These are phyloP conservation scores for Hyaloscypha hepaticicola DNA, from an alignment of 495 filamentous ascomycete genomes.

Conservation along the genomic window DNA sequence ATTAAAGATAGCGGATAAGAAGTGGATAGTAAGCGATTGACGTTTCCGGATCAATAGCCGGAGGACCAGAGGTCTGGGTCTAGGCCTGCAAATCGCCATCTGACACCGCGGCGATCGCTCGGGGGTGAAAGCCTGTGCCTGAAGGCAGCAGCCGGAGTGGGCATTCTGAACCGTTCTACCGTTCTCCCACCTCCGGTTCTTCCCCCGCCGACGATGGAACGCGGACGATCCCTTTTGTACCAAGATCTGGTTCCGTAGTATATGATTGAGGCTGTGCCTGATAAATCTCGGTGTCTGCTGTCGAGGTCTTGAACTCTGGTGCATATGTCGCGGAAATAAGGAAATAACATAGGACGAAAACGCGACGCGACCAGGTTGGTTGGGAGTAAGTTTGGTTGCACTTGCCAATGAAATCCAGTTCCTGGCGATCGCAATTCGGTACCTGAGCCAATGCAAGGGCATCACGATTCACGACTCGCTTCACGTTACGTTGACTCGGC, in stretches of 20 bases:
- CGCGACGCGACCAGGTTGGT: background rate
- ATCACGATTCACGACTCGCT: background rate
- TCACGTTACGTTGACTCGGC: background rate
- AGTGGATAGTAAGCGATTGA: background rate
- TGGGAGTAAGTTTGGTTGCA: background rate
- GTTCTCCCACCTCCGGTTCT: background rate
- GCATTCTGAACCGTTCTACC: background rate
- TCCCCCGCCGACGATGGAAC: background rate
- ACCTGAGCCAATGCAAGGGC: conserved; percentile 5
- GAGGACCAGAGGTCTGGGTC: background rate
- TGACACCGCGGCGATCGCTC: background rate
- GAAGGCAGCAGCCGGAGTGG: background rate
- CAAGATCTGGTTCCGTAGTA: too few relatives aligned
- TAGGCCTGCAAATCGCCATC: background rate
- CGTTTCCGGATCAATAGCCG: background rate
- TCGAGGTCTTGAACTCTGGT: too few relatives aligned
- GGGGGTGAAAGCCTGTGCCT: background rate
- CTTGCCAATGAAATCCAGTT: conserved; percentile 4
- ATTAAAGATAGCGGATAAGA: background rate
- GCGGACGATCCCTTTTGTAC: background rate
- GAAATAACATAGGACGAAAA: too few relatives aligned
- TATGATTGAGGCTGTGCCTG: too few relatives aligned
- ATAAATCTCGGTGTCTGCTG: too few relatives aligned
- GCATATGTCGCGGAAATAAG: too few relatives aligned
- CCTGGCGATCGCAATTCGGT: background rate